Percentiles rank a stretch among this genome's conserved stretches.
Evolutionary conservation across 2,329 filamentous ascomycete species (phyloP).

Genomic region (Diaporthe velutina): DNA sequence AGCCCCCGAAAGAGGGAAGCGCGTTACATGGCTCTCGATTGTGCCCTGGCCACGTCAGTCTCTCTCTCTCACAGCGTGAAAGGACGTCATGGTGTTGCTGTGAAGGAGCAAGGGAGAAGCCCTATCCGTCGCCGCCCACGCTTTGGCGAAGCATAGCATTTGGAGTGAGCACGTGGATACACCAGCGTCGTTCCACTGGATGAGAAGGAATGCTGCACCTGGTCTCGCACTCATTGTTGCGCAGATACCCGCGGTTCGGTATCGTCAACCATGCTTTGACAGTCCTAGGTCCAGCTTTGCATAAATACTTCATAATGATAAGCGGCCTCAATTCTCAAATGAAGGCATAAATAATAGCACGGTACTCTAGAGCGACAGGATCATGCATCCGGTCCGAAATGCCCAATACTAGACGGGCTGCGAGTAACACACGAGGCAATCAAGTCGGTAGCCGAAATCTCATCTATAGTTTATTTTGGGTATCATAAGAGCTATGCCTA

Average conservation of each 20-base stretch:
- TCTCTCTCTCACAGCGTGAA: neutral
- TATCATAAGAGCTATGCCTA: conserved; percentile 32
- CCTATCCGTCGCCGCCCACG: no score
- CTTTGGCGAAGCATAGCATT: neutral
- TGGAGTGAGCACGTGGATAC: neutral
- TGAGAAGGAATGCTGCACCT: neutral
- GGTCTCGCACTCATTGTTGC: no score
- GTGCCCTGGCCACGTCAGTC: neutral
- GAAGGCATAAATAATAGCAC: no score
- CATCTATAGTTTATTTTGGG: conserved; percentile 18
- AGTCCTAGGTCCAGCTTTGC: neutral
- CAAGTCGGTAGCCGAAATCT: neutral
- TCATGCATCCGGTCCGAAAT: no score
- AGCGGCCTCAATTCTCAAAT: no score
- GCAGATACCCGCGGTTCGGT: neutral
- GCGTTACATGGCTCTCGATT: neutral
- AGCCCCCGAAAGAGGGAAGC: neutral
- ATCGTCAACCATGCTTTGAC: no score
- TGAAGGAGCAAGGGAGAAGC: neutral
- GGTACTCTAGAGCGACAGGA: no score
- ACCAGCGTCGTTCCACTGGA: neutral
- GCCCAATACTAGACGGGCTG: neutral
- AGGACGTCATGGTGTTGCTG: neutral
- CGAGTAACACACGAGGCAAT: neutral
- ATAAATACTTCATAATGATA: neutral